phyloP scores from a whole-genome alignment of 2,329 filamentous ascomycete genomes.

The Trichoderma citrinoviride region DNA sequence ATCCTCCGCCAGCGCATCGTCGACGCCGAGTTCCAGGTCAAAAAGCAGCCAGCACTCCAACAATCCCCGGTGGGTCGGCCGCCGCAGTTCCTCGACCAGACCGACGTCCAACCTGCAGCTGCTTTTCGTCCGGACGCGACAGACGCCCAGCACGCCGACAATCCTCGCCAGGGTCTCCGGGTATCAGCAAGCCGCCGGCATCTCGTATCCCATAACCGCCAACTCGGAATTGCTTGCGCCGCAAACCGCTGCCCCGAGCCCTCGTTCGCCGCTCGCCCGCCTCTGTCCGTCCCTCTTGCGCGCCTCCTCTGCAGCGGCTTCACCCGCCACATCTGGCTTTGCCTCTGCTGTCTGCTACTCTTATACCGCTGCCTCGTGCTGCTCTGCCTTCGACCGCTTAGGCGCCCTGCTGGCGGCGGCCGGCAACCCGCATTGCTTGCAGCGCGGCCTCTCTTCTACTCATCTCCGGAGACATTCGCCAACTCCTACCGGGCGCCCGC shows the following conservation, averaged over 20 bases:
- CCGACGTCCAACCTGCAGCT: not conserved
- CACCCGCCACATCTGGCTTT: not conserved
- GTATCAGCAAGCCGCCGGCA: not conserved
- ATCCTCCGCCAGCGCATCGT: too few relatives aligned
- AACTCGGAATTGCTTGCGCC: not conserved
- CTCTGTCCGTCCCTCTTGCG: not conserved
- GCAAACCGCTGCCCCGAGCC: not conserved
- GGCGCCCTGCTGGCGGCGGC: constrained; percentile 10
- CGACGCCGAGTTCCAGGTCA: too few relatives aligned
- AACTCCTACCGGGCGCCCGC: not conserved
- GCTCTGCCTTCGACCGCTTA: not conserved
- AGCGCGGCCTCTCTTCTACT: too few relatives aligned
- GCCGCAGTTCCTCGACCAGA: too few relatives aligned
- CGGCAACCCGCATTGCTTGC: not conserved
- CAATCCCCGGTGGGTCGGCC: too few relatives aligned
- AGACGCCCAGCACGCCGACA: not conserved
- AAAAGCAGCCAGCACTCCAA: too few relatives aligned
- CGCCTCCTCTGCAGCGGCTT: not conserved
- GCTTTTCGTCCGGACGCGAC: not conserved
- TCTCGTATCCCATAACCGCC: constrained; percentile 1
- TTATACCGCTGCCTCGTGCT: not conserved
- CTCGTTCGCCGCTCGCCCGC: not conserved
- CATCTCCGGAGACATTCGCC: not conserved
- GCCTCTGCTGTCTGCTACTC: not conserved
- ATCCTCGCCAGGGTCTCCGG: not conserved